These are phyloP conservation scores for Aspergillus tamarii DNA, from an alignment of 2,329 filamentous ascomycete genomes.

Conservation along the genomic window DNA sequence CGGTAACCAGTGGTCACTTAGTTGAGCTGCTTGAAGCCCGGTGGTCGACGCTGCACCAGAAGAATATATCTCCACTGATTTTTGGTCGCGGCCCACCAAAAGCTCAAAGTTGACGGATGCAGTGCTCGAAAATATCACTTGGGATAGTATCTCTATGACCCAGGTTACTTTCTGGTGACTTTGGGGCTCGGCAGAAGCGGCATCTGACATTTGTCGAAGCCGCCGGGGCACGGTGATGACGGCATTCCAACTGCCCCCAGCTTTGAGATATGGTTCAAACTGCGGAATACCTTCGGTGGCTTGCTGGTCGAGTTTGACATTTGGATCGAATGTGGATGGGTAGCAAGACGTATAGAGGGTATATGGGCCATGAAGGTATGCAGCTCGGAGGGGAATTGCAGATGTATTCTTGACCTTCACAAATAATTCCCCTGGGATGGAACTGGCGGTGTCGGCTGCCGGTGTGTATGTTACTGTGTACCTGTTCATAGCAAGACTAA, in stretches of 20 bases:
- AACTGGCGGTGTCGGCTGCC: conserved; percentile 83
- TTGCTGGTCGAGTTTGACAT: conserved; percentile 72
- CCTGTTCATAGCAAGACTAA: conserved; percentile 36
- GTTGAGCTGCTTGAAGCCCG: conserved; percentile 64
- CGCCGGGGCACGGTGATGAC: conserved; percentile 78
- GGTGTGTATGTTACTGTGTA: conserved; percentile 91
- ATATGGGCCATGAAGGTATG: conserved; percentile 95
- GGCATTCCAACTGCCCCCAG: conserved; percentile 83
- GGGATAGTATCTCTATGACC: conserved; percentile 88
- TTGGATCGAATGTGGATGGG: conserved; percentile 80
- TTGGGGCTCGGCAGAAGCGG: conserved; percentile 23
- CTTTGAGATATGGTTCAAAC: conserved; percentile 96
- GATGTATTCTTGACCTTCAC: conserved; percentile 92
- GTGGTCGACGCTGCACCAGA: conserved; percentile 56
- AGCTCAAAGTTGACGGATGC: conserved; percentile 89
- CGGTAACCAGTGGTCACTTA: conserved; percentile 76
- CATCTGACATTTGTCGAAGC: conserved; percentile 63
- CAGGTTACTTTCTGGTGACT: conserved; percentile 69
- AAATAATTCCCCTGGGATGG: conserved; percentile 77
- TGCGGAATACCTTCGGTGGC: conserved; percentile 77
- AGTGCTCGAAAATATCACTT: conserved; percentile 89
- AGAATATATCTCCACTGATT: conserved; percentile 72
- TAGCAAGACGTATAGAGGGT: conserved; percentile 86
- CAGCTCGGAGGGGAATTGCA: conserved; percentile 85
- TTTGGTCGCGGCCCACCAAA: conserved; percentile 80